Evolutionary conservation across 257 asterid genomes (phyloP), one percentile per base, ranked within the genome.

Genomic region (Nicotiana paniculata): DNA sequence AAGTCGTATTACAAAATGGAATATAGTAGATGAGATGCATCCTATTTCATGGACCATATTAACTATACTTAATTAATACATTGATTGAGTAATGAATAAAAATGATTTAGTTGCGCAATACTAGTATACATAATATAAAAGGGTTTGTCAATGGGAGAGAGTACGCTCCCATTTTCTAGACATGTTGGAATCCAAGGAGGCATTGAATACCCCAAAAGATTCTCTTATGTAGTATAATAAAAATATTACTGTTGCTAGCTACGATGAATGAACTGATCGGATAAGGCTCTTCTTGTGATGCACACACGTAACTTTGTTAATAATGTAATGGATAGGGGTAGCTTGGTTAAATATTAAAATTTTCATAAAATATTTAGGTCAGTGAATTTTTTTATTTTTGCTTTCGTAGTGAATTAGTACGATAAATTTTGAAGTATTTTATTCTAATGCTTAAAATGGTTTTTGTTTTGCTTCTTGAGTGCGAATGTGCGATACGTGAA

Each of bases 151-250:
- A 28, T 28, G 64, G 12, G 57, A 80, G 37, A 11, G 69, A 63
- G n/a, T 72, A 74, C 80, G 80, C 83, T 90, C 82, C 91, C 91
- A 81, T 86, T 89, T 81, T 86, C 58, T 77, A 88, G 91, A 89
- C 96, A 89, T 93, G 96, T 84, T 88, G 90, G 93, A 61, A 85
- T 89, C 85, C 82, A 26, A 89, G 92, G 93, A 81, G 85, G 92
- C 96, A 87, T 74, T 55, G 68, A 76, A 86, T 77, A 76, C 33
- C 74, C 77, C 83, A 28, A 68, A 85, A 88, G 91, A 89, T 89
- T 89, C 91, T 72, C 83, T 80, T 35, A 85, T 83, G 12, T 30
- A 28, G 72, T 88, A 88, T 81, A 63, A 82, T 69, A 69, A 69
- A 6, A 9, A 39, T 43, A 7, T 39, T n/a, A 43, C 12, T 46